Conservation (phyloP, 208 protist species). For the Trypanosoma avium region DNA sequence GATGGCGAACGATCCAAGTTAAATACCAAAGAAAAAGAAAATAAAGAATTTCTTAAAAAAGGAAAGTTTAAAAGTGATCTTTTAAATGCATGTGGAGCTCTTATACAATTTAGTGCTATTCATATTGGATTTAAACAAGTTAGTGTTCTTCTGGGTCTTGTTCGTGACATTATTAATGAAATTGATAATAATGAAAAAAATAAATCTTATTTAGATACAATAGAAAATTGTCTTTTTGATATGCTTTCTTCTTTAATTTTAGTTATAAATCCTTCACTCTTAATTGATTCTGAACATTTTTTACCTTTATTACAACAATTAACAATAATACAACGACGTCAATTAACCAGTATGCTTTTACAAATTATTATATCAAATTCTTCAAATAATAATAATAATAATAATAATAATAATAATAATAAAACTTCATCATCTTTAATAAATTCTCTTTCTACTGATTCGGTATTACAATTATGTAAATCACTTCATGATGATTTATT, state of each 20-base stretch:
- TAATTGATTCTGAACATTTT: slow-evolving; percentile 4
- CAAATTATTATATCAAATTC: background rate
- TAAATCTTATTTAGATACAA: background rate
- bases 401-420: too few species aligned
- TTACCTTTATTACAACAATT: slow-evolving; percentile 2
- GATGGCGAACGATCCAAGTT: background rate
- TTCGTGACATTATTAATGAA: slow-evolving; percentile 1
- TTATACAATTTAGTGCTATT: slow-evolving; percentile 10
- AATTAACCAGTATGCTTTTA: background rate
- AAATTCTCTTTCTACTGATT: background rate
- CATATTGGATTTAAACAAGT: slow-evolving; percentile 8
- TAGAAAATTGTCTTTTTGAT: slow-evolving; percentile 4
- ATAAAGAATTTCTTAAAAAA: background rate
- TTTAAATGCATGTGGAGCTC: slow-evolving; percentile 1
- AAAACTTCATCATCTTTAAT: too few species aligned
- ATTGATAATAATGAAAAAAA: background rate
- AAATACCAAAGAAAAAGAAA: background rate
- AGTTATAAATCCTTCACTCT: background rate
- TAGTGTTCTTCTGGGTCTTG: slow-evolving; percentile 9
- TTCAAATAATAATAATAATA: background rate
- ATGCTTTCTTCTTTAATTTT: slow-evolving; percentile 1
- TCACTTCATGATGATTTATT: background rate
- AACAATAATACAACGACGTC: background rate
- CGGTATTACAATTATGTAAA: background rate
- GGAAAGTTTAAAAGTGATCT: background rate